phyloP scores from a whole-genome alignment of 164 flowering plant genomes.

The Euptelea pleiosperma region DNA sequence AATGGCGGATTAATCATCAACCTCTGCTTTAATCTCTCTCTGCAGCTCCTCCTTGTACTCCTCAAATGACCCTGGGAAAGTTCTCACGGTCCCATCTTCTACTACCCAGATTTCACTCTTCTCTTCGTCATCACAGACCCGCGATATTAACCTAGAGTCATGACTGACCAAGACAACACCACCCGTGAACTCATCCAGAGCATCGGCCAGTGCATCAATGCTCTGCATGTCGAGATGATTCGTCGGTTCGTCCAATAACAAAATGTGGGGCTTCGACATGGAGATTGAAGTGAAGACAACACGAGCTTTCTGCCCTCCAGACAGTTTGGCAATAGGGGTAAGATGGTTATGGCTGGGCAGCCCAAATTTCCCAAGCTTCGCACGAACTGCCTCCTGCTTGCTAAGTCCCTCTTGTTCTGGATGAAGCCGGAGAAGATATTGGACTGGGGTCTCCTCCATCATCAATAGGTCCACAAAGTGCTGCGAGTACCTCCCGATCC shows the following conservation, averaged over 20 bases:
- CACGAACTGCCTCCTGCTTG: conserved; percentile 58
- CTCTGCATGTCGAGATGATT: conserved; percentile 63
- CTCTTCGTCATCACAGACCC: conserved; percentile 57
- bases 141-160: conserved; percentile 51
- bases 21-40: conserved; percentile 30
- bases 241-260: conserved; percentile 37
- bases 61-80: conserved; percentile 43
- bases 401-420: conserved; percentile 57
- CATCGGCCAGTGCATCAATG: conserved; percentile 58
- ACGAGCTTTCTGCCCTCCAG: conserved; percentile 55
- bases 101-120: conserved; percentile 55
- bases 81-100: conserved; percentile 39
- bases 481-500: conserved; percentile 59
- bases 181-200: conserved; percentile 48
- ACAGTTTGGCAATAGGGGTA: conserved; percentile 49
- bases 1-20: conserved; percentile 20
- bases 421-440: conserved; percentile 54
- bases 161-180: conserved; percentile 69
- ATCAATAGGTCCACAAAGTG: conserved; percentile 52
- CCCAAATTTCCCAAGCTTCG: conserved; percentile 64
- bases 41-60: conserved; percentile 50
- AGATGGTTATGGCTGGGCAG: conserved; percentile 60
- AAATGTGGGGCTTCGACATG: conserved; percentile 55
- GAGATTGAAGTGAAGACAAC: conserved; percentile 63
- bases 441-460: conserved; percentile 57